phyloP scores from a whole-genome alignment of 2,329 filamentous ascomycete species.

The Trichophyton simii region DNA sequence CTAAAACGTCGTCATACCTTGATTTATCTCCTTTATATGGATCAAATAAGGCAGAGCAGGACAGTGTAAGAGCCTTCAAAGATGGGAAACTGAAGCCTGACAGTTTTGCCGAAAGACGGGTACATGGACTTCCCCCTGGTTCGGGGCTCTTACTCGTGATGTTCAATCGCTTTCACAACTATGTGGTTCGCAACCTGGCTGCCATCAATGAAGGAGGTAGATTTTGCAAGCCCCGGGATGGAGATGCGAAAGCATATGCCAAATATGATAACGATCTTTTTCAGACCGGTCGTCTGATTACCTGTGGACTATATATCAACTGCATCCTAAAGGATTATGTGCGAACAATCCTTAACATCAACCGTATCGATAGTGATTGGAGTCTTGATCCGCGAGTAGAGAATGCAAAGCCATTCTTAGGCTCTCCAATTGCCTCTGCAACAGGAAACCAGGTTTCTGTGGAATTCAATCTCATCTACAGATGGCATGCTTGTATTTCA shows the following conservation, averaged over 20 bases:
- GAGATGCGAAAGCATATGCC: constrained; percentile 28
- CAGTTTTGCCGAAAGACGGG: constrained; percentile 24
- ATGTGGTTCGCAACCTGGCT: constrained; percentile 25
- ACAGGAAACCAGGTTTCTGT: constrained; percentile 41
- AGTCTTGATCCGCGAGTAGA: constrained; percentile 33
- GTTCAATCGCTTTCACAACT: constrained; percentile 31
- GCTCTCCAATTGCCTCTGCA: constrained; percentile 26
- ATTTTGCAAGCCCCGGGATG: constrained; percentile 19
- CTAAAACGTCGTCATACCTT: constrained; percentile 36
- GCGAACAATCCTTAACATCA: constrained; percentile 23
- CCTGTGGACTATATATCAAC: constrained; percentile 23
- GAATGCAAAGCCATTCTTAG: constrained; percentile 15
- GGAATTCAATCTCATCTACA: constrained; percentile 44
- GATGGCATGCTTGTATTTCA: constrained; percentile 52
- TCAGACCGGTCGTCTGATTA: constrained; percentile 24
- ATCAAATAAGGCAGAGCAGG: constrained; percentile 23
- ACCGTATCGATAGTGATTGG: constrained; percentile 32
- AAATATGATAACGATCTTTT: constrained; percentile 27
- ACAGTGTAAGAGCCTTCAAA: constrained; percentile 24
- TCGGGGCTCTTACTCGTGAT: constrained; percentile 24
- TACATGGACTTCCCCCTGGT: constrained; percentile 25
- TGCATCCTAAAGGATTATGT: constrained; percentile 27
- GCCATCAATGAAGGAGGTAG: constrained; percentile 34
- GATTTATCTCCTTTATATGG: constrained; percentile 38
- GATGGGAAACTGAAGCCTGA: constrained; percentile 30